Base-by-base conservation (phyloP, 169 alveolate genomes). In the Plasmodium vinckei region DNA sequence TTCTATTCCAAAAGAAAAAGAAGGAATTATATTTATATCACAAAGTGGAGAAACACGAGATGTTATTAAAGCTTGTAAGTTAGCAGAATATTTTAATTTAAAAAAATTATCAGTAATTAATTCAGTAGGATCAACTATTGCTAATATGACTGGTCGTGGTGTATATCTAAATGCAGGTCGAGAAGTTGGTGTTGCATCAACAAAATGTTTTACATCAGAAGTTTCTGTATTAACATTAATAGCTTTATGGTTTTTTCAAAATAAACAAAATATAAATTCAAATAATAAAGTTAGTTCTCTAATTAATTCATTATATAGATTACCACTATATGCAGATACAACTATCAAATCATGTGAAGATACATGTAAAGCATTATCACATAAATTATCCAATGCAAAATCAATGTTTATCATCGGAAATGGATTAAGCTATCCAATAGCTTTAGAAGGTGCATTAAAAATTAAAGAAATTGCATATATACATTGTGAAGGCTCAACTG, bases 31-130 rank as follows among this genome's bases (percentile, higher is more conserved):
- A 25, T 94, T 96, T 27, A 92, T 98, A 47, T 95, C 99, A 12
- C 98, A 98, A 73, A 95, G 98, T 42, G 99, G 99, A 7, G 99
- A 98, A 93, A 98, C 99, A 5, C 88, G 97, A 69, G 99, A 98
- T 93, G 87, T 97, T 1, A 93, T 96, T 17, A 95, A 92, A 42
- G 97, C 97, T 12, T 87, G 92, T 33, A 87, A 82, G 56, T 73
- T 90, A 13, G 98, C 98, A 9, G 94, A 94, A 42, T 91, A 94
- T 21, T 72, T 84, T 27, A 97, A 96, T 10, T 88, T 96, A 17
- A 91, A 93, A 42, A 93, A 95, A 56, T 86, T 98, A 39, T 96
- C 98, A 39, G 95, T 98, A 39, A 98, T 97, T 17, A 98, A 98
- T 84, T 93, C 94, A 5, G 99, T 97, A 15, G 99, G 98, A 21